Percentiles rank a stretch among this genome's conserved stretches.
Evolutionary conservation across 2,329 filamentous ascomycete species (phyloP).

Genomic region (Fusarium pseudograminearum): DNA sequence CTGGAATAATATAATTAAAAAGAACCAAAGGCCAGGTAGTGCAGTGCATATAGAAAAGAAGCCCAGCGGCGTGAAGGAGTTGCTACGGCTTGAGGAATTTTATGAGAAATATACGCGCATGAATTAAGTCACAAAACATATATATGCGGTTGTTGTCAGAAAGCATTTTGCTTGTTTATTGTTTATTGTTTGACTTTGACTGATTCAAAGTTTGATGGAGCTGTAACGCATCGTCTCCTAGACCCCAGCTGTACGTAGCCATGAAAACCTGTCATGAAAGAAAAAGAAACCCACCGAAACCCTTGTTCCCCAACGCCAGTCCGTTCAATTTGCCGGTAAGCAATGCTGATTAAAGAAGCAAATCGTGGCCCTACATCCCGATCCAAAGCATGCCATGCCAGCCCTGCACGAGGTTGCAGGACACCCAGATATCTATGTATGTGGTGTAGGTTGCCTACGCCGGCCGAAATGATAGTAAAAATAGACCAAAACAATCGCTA

Average conservation of each 20-base stretch:
- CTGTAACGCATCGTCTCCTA: slow-evolving; percentile 14
- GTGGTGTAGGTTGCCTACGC: slow-evolving; percentile 1
- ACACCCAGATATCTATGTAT: slow-evolving; percentile 9
- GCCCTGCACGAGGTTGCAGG: slow-evolving; percentile 7
- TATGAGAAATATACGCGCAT: slow-evolving; percentile 29
- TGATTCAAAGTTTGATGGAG: slow-evolving; percentile 16
- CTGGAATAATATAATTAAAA: slow-evolving; percentile 2
- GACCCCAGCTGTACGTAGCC: slow-evolving; percentile 10
- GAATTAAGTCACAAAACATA: slow-evolving; percentile 33
- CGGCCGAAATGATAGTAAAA: slow-evolving; percentile 9
- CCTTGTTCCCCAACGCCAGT: slow-evolving; percentile 36
- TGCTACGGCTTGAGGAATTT: slow-evolving; percentile 27
- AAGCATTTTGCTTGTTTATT: slow-evolving; percentile 28
- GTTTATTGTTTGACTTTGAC: slow-evolving; percentile 32
- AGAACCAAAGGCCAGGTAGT: slow-evolving; percentile 11
- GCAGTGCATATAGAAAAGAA: slow-evolving; percentile 22
- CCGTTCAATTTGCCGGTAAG: slow-evolving; percentile 31
- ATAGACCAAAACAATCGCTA: slow-evolving; percentile 29
- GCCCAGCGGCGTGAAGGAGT: slow-evolving; percentile 36
- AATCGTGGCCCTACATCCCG: slow-evolving; percentile 10
- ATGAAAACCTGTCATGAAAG: slow-evolving; percentile 23
- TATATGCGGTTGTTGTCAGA: slow-evolving; percentile 27
- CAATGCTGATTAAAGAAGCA: slow-evolving; percentile 32
- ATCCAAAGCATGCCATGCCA: slow-evolving; percentile 31
- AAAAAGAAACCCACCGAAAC: slow-evolving; percentile 1